Conservation (phyloP, 177 flowering plant species). For the Tripterygium wilfordii region DNA sequence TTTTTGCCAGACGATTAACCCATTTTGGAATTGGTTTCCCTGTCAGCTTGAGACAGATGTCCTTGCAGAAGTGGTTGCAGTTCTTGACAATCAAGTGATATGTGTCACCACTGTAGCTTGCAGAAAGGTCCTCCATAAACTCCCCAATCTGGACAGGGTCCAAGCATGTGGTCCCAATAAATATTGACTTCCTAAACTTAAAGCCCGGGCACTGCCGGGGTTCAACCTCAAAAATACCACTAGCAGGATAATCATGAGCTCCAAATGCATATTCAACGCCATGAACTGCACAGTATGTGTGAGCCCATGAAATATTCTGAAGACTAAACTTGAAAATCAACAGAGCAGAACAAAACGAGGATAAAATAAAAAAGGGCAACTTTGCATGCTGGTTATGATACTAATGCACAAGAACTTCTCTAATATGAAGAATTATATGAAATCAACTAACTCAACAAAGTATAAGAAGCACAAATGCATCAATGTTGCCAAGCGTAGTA, state of each 20-base stretch:
- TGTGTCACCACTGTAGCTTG: conserved; percentile 79
- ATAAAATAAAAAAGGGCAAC: background rate
- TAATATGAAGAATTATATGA: too few relatives aligned
- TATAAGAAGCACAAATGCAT: too few relatives aligned
- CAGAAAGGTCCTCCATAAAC: conserved; percentile 73
- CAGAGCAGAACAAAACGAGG: background rate
- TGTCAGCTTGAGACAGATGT: conserved; percentile 78
- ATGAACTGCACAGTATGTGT: conserved; percentile 53
- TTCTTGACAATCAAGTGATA: conserved; percentile 92
- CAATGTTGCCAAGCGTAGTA: too few relatives aligned
- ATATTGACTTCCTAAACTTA: conserved; percentile 86
- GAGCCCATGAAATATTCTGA: conserved; percentile 4
- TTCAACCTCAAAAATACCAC: conserved; percentile 95
- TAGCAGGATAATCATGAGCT: conserved; percentile 86
- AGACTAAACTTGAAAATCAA: background rate
- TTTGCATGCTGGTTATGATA: too few relatives aligned
- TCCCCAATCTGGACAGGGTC: conserved; percentile 71
- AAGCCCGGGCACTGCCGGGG: conserved; percentile 97
- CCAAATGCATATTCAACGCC: conserved; percentile 99
- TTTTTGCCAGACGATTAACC: conserved; percentile 92
- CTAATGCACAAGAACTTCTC: too few relatives aligned
- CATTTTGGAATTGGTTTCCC: conserved; percentile 85
- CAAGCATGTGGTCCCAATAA: conserved; percentile 78
- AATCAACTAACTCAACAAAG: too few relatives aligned
- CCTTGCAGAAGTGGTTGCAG: conserved; percentile 97